phyloP scores from a whole-genome alignment of 768 basidiomycete genomes.

The Amanita polypyramis region DNA sequence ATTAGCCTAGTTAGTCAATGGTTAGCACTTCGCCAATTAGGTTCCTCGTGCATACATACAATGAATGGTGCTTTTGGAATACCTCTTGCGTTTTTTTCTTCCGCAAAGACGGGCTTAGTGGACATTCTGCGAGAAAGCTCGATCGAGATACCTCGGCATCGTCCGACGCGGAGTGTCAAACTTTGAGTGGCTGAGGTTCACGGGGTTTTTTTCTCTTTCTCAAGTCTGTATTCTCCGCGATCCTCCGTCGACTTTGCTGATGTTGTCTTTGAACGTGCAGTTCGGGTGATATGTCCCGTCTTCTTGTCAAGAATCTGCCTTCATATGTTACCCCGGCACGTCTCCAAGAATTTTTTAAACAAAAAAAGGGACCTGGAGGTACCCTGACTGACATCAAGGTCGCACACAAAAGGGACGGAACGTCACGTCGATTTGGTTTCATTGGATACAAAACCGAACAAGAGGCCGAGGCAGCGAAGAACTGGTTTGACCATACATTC shows the following conservation, averaged over 20 bases:
- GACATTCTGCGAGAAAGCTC: neutral
- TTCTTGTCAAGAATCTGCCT: slow-evolving; percentile 78
- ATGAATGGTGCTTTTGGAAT: slow-evolving; percentile 96
- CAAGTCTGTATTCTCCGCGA: slow-evolving; percentile 4
- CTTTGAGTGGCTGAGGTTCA: neutral
- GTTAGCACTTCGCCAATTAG: neutral
- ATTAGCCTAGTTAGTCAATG: slow-evolving; percentile 45
- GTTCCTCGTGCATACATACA: slow-evolving; percentile 33
- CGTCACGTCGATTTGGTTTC: slow-evolving; percentile 83
- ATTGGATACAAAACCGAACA: slow-evolving; percentile 77
- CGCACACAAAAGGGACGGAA: slow-evolving; percentile 65
- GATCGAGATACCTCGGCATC: slow-evolving; percentile 11
- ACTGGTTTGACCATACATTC: slow-evolving; percentile 82
- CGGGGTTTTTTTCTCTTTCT: slow-evolving; percentile 4
- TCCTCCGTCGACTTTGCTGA: slow-evolving; percentile 1
- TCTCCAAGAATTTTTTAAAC: slow-evolving; percentile 60
- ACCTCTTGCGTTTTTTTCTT: slow-evolving; percentile 74
- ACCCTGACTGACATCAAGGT: slow-evolving; percentile 83
- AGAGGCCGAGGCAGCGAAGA: slow-evolving; percentile 64
- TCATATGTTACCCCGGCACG: slow-evolving; percentile 51
- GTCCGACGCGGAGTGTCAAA: slow-evolving; percentile 14
- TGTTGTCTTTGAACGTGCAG: neutral
- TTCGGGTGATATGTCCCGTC: slow-evolving; percentile 52
- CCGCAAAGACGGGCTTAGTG: slow-evolving; percentile 21
- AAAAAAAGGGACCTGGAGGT: slow-evolving; percentile 47